Evolutionary conservation across 805 yeast species (phyloP).

Genomic region (Wickerhamiella qilinensis): DNA sequence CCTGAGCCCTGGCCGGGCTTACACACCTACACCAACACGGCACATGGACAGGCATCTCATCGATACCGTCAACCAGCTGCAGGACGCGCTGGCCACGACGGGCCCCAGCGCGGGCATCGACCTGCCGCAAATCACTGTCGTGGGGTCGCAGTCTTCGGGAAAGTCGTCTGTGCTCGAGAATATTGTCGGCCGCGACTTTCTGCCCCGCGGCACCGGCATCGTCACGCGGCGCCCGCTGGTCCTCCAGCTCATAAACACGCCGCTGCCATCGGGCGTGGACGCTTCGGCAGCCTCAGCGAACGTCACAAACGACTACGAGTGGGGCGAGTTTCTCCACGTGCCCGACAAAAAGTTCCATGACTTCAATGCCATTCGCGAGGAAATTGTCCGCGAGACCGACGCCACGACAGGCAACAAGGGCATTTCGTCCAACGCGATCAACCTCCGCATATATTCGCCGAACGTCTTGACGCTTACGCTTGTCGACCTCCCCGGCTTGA

Average conservation of each 20-base stretch:
- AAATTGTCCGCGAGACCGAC: conserved; percentile 84
- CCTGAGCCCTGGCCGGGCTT: too few relatives aligned
- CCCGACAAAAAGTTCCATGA: conserved; percentile 80
- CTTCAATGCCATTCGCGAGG: conserved; percentile 76
- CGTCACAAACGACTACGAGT: conserved; percentile 37
- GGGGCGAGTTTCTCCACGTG: conserved; percentile 94
- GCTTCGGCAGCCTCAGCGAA: conserved; percentile 12
- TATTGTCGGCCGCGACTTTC: conserved; percentile 79
- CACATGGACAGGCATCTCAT: conserved; percentile 59
- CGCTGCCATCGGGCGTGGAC: conserved; percentile 17
- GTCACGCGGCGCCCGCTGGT: conserved; percentile 82
- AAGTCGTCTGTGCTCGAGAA: conserved; percentile 81
- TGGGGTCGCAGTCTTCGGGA: conserved; percentile 83
- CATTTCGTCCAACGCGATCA: conserved; percentile 82
- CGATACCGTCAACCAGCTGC: conserved; percentile 69
- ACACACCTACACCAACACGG: too few relatives aligned
- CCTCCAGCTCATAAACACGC: conserved; percentile 51
- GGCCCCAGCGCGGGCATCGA: conserved; percentile 91
- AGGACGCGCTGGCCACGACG: conserved; percentile 92
- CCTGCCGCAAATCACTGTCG: conserved; percentile 88
- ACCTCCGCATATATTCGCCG: conserved; percentile 83
- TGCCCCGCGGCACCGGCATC: conserved; percentile 86
- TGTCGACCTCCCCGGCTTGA: conserved; percentile 93
- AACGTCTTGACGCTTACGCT: conserved; percentile 85
- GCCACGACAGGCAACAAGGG: conserved; percentile 67